phyloP scores from a whole-genome alignment of 805 yeast species.

The Yamadazyma phyllophila region DNA sequence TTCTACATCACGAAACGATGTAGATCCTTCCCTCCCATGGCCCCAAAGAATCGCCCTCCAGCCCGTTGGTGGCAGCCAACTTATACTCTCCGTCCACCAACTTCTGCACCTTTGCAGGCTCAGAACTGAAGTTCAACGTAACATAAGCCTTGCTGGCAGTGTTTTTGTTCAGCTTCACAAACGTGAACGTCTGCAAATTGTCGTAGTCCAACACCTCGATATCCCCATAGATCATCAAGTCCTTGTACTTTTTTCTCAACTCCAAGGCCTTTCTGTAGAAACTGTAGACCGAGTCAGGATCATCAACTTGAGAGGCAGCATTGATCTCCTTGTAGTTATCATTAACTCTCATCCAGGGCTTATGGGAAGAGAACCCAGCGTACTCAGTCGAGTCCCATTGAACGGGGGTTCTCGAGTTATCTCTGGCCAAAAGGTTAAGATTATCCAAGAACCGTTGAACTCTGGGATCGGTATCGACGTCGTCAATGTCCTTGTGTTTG shows the following conservation, averaged over 20 bases:
- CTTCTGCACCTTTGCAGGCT: conserved; percentile 27
- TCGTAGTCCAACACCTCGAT: conserved; percentile 45
- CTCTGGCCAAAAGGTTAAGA: conserved; percentile 45
- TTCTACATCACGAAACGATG: not conserved
- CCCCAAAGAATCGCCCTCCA: conserved; percentile 22
- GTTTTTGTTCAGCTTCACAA: conserved; percentile 31
- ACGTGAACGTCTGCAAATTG: conserved; percentile 41
- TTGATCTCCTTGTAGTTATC: conserved; percentile 50
- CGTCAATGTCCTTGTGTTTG: conserved; percentile 21
- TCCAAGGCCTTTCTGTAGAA: conserved; percentile 46
- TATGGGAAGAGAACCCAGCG: conserved; percentile 48
- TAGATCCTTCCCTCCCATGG: conserved; percentile 49
- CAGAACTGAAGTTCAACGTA: conserved; percentile 43
- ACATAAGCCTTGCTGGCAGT: conserved; percentile 28
- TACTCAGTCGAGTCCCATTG: conserved; percentile 48
- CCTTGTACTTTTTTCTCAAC: conserved; percentile 44
- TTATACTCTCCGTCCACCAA: conserved; percentile 26
- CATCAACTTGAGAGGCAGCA: conserved; percentile 44
- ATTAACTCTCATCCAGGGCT: conserved; percentile 55
- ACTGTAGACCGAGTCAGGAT: conserved; percentile 44
- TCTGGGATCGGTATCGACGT: conserved; percentile 8
- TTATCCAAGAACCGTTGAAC: conserved; percentile 26
- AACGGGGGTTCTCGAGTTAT: conserved; percentile 55
- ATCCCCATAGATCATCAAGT: conserved; percentile 45
- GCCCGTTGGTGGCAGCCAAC: conserved; percentile 32